Base-by-base conservation (phyloP, 2,329 filamentous ascomycete genomes). In the Piedraia hortae region DNA sequence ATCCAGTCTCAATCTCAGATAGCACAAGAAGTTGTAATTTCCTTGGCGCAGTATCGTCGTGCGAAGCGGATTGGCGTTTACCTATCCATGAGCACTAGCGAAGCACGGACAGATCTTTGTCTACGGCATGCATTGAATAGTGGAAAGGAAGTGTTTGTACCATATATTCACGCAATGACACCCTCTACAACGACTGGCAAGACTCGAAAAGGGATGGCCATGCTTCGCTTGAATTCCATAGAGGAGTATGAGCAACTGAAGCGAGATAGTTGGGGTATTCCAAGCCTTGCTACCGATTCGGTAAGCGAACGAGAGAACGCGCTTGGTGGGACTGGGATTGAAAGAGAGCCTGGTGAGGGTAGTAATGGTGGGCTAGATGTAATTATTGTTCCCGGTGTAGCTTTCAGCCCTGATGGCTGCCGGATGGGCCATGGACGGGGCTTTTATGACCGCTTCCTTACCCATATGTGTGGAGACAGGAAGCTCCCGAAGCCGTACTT, bases 381-480 rank as follows among this genome's bases (percentile, higher is more conserved):
- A 32, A 72, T 97, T 31, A 56, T 97, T 13, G 62, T 93, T 54
- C 85, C 85, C 1, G 85, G 80, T 7, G 73, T 97, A 37, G 82
- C 77, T 3, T 97, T 97, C 45, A 80, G 91, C 43, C 53, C 53
- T 3, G 51, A 50, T 7, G 59, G 85, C 28, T 62, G 69, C 33
- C 61, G 85, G 34, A 57, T 93, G 10, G 85, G 85, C 18, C 85
- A 97, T 45, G 85, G 85, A 25, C 89, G 77, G 45, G 85, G 85
- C 14, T 97, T 89, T 50, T 97, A 97, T 53, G 85, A 97, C 50
- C 72, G 67, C 44, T 97, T 90, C 45, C 50, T 97, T 40, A 62
- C 69, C 37, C 63, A 69, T 34, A 89, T 80, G 57, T 7, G 7
- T 17, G 20, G 13, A 3, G 20, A 8, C 6, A 9, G 20, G 11